phyloP scores from a whole-genome alignment of 805 yeast genomes.

The Ascoidea rubescens region DNA sequence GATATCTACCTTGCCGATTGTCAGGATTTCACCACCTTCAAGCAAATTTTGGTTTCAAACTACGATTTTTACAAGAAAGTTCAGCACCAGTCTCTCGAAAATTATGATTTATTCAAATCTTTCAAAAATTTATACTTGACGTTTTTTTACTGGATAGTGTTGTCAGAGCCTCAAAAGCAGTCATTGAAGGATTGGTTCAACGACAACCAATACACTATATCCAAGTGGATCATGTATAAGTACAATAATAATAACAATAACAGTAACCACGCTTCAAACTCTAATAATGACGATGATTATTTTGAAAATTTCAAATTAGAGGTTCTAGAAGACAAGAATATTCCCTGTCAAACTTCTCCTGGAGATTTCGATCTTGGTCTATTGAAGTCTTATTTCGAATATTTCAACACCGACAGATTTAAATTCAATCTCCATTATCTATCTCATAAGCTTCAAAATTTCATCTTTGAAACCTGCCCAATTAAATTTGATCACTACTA shows the following conservation, averaged over 20 bases:
- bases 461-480: too few relatives aligned
- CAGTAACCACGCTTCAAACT: not conserved
- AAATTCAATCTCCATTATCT: too few relatives aligned
- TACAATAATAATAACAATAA: too few relatives aligned
- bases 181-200: not conserved
- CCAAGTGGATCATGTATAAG: not conserved
- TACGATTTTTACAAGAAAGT: too few relatives aligned
- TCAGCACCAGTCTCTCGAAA: not conserved
- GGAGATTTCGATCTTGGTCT: not conserved
- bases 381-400: not conserved
- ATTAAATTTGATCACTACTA: not conserved
- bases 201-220: not conserved
- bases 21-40: not conserved
- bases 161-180: too few relatives aligned
- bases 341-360: not conserved
- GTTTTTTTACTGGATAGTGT: not conserved
- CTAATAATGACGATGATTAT: not conserved
- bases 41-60: too few relatives aligned
- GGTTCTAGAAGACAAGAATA: not conserved
- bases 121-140: not conserved
- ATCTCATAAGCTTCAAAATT: not conserved
- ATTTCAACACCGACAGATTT: not conserved
- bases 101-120: not conserved
- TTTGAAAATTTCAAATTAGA: too few relatives aligned
- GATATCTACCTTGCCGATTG: not conserved